Evolutionary conservation across 148 eudicot genomes (phyloP), one percentile per base, ranked within the genome.

Genomic region (Rhododendron kiyosumense): DNA sequence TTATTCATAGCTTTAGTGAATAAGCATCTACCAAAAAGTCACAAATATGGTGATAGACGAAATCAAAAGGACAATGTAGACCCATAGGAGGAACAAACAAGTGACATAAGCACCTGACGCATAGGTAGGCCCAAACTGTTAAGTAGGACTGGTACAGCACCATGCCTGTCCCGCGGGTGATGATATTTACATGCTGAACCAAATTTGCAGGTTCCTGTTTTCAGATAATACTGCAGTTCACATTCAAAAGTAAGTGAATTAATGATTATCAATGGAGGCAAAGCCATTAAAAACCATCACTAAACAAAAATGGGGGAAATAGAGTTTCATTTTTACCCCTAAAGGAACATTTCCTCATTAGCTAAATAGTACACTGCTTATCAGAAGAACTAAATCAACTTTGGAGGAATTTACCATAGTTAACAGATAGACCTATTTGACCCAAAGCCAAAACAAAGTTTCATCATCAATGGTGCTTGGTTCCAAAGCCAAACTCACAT

Each of bases 131-230:
- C 96, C 83, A 92, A 57, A 51, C 84, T 71, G 84, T 94, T 95
- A 83, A 94, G 79, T 7, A 75, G 34, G 38, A 89, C 87, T 3
- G 88, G 90, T 85, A 85, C 89, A 24, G 88, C 90, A 86, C 88
- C 92, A 86, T 87, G 90, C 87, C 92, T 91, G 57, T 94, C 92
- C 86, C 85, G 85, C 9, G 98, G 98, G 86, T 95, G 98, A 89
- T 94, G 89, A 81, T 87, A 95, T 88, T 92, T 94, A 85, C 98
- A 95, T 30, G 89, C 82, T 28, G 93, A 86, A 74, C 98, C 98
- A 91, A 90, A 95, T 89, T 94, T 95, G 91, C 98, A 94, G 48
- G 90, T 83, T 45, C 95, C 98, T 30, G 95, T 94, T 88, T 91
- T 95, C 43, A 95, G 65, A 91, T 86, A 95, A 88, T 88, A 90